A percentile compares a stretch with the other conserved stretches of the same genome.
Conservation (phyloP, 345 rosid genomes). For the Moricandia arvensis region DNA sequence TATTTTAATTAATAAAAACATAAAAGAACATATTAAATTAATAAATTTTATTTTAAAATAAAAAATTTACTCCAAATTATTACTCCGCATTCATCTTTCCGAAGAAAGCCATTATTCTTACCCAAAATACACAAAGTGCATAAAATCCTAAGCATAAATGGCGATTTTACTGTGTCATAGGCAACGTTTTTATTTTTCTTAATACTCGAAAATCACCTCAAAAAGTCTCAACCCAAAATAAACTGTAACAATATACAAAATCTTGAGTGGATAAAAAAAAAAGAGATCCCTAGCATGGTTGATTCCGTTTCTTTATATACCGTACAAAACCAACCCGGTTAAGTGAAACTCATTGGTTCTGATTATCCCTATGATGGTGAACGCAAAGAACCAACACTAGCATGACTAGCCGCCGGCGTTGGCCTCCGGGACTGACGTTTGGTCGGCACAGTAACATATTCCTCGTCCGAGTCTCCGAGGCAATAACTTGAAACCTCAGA, state of each 20-base stretch:
- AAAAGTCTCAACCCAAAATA: neutral
- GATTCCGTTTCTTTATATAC: constrained; percentile 22
- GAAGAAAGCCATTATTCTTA: too few species aligned
- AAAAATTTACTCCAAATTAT: too few species aligned
- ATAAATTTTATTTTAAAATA: too few species aligned
- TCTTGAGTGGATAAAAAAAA: neutral
- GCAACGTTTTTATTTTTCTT: neutral
- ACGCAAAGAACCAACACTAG: constrained; percentile 42
- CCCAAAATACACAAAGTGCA: too few species aligned
- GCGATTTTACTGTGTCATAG: neutral
- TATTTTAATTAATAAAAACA: too few species aligned
- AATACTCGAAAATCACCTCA: neutral
- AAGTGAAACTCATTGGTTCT: neutral
- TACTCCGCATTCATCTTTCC: too few species aligned
- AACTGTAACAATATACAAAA: neutral
- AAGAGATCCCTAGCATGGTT: neutral
- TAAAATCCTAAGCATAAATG: too few species aligned
- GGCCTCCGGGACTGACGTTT: constrained; percentile 54
- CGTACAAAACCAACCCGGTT: constrained; percentile 18
- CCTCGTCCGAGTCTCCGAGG: constrained; percentile 44
- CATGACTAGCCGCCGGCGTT: constrained; percentile 50
- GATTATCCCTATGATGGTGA: constrained; percentile 28
- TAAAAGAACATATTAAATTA: too few species aligned
- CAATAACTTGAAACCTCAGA: constrained; percentile 28
- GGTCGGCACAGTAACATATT: constrained; percentile 66